phyloP scores from a whole-genome alignment of 495 filamentous ascomycete genomes.

The Aspergillus asperescens region DNA sequence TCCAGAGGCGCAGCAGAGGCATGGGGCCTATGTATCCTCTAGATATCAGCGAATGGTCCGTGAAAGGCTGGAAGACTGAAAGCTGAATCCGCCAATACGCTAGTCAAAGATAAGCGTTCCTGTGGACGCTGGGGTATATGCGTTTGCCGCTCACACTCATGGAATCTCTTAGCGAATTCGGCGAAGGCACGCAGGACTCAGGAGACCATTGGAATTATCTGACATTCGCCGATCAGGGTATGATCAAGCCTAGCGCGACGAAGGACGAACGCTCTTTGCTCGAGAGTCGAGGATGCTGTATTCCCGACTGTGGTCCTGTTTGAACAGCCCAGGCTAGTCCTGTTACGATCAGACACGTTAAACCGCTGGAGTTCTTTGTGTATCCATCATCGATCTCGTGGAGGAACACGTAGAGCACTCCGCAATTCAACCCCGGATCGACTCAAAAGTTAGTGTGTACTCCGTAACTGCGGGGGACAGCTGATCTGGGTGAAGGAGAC shows the following conservation, averaged over 20 bases:
- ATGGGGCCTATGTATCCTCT: conserved; percentile 31
- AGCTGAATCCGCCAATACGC: conserved; percentile 16
- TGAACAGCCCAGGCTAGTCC: too few relatives aligned
- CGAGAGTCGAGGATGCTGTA: background rate
- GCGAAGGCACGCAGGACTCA: conserved; percentile 22
- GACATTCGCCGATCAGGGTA: conserved; percentile 16
- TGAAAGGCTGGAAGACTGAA: too few relatives aligned
- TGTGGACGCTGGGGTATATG: conserved; percentile 24
- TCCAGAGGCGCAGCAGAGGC: conserved; percentile 25
- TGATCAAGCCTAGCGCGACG: conserved; percentile 1
- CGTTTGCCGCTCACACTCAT: conserved; percentile 17
- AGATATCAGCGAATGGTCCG: conserved; percentile 29
- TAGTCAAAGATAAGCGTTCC: conserved; percentile 20
- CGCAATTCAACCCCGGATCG: conserved; percentile 7
- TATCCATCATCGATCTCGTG: background rate
- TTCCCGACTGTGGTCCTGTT: background rate
- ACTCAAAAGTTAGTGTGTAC: background rate
- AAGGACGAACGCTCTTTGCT: background rate
- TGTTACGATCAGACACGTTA: too few relatives aligned
- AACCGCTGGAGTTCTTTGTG: background rate
- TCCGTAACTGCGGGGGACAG: conserved; percentile 1
- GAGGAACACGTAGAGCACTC: background rate
- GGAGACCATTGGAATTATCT: conserved; percentile 28
- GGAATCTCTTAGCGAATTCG: conserved; percentile 28
- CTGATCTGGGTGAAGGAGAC: background rate